Evolutionary conservation across 176 grass and related monocot genomes (phyloP), one percentile per base, ranked within the genome.

Genomic region (Musa beccarii): DNA sequence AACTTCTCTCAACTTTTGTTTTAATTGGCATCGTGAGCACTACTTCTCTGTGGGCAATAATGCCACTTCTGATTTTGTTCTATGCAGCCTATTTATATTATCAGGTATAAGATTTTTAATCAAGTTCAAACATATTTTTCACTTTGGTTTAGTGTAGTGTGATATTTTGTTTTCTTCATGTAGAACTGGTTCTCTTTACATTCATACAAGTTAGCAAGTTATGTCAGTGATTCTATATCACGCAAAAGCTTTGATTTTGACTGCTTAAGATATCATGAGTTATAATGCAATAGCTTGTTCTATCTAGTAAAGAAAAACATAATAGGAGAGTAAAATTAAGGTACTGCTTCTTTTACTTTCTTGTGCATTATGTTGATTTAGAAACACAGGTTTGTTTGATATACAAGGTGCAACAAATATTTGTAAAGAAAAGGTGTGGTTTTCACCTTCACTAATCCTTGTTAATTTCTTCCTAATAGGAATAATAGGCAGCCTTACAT

Each of bases 21-120:
- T 89, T 99, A 51, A 99, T 99, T 22, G 95, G 95, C 61, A 82
- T 99, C 67, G 88, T 99, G 82, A 94, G 95, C 90, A 94, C 88
- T 34, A 84, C 89, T 78, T 99, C 95, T 75, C 88, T 99, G 25
- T 99, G 95, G 95, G 90, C 90, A 74, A 99, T 99, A 80, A 86
- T 94, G 90, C 95, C 95, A 34, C 95, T 99, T 66, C 78, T 99
- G 66, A 91, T 92, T 84, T 92, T 99, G 73, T 99, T 99, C 82
- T 99, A 92, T 74, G 86, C 86, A 64, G 82, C 95, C 51, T 99
- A 99, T 86, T 70, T 93, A 8, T 99, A 99, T 85, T 99, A 99
- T 85, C 95, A 99, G 95, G 95, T 99, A 91, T 76, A 73, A 26
- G 25, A 62, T 82, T 79, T 77, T 11, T 79, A 76, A 56, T 13